phyloP scores from a whole-genome alignment of 495 filamentous ascomycete genomes.

The Aspergillus saccharolyticus region DNA sequence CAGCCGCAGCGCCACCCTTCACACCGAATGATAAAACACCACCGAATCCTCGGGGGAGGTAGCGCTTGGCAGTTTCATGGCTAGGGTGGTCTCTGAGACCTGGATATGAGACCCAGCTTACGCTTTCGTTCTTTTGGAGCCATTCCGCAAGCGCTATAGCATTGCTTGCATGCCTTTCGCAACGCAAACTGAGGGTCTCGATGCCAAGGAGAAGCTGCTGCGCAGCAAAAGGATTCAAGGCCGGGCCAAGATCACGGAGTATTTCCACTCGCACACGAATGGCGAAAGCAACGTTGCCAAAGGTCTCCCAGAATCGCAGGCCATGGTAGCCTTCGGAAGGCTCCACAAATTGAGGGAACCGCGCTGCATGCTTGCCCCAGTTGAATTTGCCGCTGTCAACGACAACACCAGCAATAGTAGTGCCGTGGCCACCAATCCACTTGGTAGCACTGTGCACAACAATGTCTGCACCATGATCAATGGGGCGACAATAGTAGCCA shows the following conservation, averaged over 20 bases:
- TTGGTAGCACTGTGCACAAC: constrained; percentile 95
- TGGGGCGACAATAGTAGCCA: constrained; percentile 83
- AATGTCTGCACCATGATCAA: constrained; percentile 91
- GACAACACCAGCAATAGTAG: constrained; percentile 86
- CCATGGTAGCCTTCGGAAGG: constrained; percentile 93
- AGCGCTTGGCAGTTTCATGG: constrained; percentile 82
- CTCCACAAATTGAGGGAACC: constrained; percentile 92
- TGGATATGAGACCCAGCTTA: constrained; percentile 92
- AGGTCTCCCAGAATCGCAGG: constrained; percentile 95
- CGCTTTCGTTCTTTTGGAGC: constrained; percentile 76
- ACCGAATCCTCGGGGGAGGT: constrained; percentile 81
- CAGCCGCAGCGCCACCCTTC: constrained; percentile 77
- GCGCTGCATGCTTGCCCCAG: constrained; percentile 83
- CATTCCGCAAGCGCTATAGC: constrained; percentile 75
- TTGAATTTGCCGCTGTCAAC: constrained; percentile 94
- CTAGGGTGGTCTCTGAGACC: constrained; percentile 78
- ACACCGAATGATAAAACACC: constrained; percentile 92
- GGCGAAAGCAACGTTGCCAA: constrained; percentile 77
- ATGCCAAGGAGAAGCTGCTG: constrained; percentile 87
- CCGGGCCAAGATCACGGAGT: constrained; percentile 78
- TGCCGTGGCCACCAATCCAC: constrained; percentile 98
- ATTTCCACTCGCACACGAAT: constrained; percentile 83
- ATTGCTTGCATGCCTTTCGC: constrained; percentile 85
- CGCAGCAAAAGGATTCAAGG: constrained; percentile 90
- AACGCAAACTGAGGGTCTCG: constrained; percentile 83